phyloP scores from a whole-genome alignment of 78 protist genomes.

The Dictyostelium purpureum region DNA sequence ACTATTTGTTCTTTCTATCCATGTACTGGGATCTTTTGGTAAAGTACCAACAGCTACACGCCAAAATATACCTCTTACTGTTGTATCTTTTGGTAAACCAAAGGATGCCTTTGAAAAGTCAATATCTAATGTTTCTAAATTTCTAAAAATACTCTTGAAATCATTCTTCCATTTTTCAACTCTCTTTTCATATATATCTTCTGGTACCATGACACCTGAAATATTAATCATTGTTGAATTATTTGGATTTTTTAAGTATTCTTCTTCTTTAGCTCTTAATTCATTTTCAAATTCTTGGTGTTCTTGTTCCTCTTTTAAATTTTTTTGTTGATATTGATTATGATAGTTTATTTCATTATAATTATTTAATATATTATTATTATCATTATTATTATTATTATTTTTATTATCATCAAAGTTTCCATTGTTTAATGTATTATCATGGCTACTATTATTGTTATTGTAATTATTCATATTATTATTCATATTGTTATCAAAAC shows the following conservation, averaged over 20 bases:
- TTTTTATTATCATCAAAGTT: neutral
- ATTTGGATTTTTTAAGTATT: neutral
- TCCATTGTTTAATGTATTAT: neutral
- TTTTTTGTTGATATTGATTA: neutral
- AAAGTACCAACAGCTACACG: constrained; percentile 23
- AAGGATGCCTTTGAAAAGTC: neutral
- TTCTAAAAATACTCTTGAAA: neutral
- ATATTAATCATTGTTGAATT: neutral
- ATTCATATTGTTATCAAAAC: neutral
- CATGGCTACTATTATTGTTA: neutral
- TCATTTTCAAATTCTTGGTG: constrained; percentile 11
- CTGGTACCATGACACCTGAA: neutral
- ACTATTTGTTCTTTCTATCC: constrained; percentile 48
- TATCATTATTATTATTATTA: too few relatives aligned
- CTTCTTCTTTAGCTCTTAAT: neutral
- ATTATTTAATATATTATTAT: too few relatives aligned
- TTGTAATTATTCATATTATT: neutral
- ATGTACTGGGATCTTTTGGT: neutral
- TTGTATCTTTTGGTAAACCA: constrained; percentile 13
- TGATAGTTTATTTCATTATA: neutral
- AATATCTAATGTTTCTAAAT: neutral
- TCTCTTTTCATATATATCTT: neutral
- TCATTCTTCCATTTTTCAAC: constrained; percentile 20
- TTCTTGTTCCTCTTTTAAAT: neutral
- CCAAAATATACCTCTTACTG: constrained; percentile 47